Evolutionary conservation across 805 yeast genomes (phyloP).

Genomic region (Candida nemodendra): DNA sequence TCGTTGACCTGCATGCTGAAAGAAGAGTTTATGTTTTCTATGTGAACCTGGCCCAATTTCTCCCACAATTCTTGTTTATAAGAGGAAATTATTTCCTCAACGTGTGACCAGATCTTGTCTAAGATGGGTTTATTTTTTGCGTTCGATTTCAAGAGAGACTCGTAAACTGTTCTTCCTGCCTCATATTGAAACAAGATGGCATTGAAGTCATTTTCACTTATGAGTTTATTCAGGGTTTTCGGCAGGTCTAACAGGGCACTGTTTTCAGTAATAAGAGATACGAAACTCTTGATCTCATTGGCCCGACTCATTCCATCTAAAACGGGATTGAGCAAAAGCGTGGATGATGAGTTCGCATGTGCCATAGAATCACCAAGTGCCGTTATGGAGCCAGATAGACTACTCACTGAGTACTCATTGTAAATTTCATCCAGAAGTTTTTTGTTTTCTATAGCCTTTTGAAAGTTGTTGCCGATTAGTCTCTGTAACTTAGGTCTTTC

Average conservation of each 20-base stretch:
- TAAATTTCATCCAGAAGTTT: slow-evolving; percentile 61
- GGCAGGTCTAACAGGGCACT: slow-evolving; percentile 59
- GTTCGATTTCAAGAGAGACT: slow-evolving; percentile 7
- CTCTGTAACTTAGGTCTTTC: slow-evolving; percentile 49
- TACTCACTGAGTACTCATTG: slow-evolving; percentile 43
- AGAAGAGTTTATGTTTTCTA: slow-evolving; percentile 28
- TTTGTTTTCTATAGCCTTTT: slow-evolving; percentile 63
- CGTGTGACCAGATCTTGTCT: slow-evolving; percentile 54
- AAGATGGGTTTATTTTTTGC: slow-evolving; percentile 33
- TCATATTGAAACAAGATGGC: slow-evolving; percentile 56
- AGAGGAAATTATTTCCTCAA: slow-evolving; percentile 49
- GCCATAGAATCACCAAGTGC: slow-evolving; percentile 38
- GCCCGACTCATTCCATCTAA: slow-evolving; percentile 49
- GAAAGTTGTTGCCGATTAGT: slow-evolving; percentile 58
- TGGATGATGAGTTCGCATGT: slow-evolving; percentile 48
- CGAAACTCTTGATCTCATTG: slow-evolving; percentile 46
- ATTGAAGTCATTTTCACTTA: slow-evolving; percentile 54
- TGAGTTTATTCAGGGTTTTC: slow-evolving; percentile 39
- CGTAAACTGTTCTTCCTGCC: slow-evolving; percentile 38
- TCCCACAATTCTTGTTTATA: slow-evolving; percentile 58
- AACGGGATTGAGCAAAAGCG: slow-evolving; percentile 58
- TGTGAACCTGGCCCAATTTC: slow-evolving; percentile 36
- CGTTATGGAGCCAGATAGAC: slow-evolving; percentile 18
- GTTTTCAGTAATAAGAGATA: slow-evolving; percentile 51
- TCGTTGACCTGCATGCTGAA: slow-evolving; percentile 14